Conservation (phyloP, 331 rosid genomes). For the Arachis monticola region DNA sequence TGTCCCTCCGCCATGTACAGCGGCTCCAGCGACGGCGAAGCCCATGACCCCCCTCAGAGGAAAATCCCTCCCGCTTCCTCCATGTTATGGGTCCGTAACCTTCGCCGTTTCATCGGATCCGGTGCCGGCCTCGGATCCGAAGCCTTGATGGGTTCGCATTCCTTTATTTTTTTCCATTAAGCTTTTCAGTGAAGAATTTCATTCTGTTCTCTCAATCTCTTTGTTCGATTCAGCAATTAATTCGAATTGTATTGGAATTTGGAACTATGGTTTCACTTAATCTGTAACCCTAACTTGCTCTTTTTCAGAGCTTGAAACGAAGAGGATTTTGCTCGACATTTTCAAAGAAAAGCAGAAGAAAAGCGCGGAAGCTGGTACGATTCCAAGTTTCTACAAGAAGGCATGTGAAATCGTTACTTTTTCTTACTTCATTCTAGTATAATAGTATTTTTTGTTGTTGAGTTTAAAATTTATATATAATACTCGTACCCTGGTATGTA, state of each 20-base stretch:
- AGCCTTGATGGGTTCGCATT: conserved; percentile 81
- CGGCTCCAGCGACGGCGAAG: conserved; percentile 93
- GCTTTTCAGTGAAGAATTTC: neutral
- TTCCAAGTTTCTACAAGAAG: conserved; percentile 99
- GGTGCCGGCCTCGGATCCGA: conserved; percentile 96
- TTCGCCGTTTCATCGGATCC: conserved; percentile 94
- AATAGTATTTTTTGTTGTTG: conserved; percentile 1
- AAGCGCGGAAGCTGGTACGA: conserved; percentile 87
- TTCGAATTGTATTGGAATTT: neutral
- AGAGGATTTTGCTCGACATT: conserved; percentile 95
- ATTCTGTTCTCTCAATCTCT: neutral
- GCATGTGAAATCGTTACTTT: conserved; percentile 53
- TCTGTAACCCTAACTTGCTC: conserved; percentile 3
- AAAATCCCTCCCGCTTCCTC: conserved; percentile 92
- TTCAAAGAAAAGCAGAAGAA: conserved; percentile 97
- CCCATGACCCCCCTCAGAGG: conserved; percentile 78
- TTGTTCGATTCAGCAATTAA: neutral
- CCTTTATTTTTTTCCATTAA: no score
- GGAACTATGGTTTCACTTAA: neutral
- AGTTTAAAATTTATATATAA: no score
- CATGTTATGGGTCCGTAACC: conserved; percentile 93
- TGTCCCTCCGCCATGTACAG: conserved; percentile 59
- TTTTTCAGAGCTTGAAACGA: conserved; percentile 90
- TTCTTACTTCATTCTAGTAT: conserved; percentile 29
- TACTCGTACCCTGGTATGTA: conserved; percentile 8